Conservation (phyloP, 2,329 filamentous ascomycete species). For the Clarireedia monteithiana region DNA sequence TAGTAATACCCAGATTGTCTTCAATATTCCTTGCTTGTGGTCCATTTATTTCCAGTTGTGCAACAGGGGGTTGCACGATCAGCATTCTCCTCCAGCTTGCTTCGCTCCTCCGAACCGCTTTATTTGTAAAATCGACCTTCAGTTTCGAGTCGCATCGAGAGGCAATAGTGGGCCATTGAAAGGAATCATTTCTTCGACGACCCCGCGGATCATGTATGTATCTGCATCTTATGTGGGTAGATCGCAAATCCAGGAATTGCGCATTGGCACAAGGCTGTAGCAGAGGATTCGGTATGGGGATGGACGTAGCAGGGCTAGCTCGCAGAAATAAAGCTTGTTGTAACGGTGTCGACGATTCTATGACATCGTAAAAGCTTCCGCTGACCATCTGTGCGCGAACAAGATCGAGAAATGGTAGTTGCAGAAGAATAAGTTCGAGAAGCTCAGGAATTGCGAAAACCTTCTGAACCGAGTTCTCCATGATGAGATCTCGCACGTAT, state of each 20-base stretch:
- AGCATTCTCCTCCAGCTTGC: slow-evolving; percentile 4
- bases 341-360: not conserved
- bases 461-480: not conserved
- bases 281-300: slow-evolving; percentile 2
- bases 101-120: not conserved
- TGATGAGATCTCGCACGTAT: not conserved
- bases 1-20: not conserved
- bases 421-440: slow-evolving; percentile 4
- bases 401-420: slow-evolving; percentile 4
- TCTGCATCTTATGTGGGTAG: not conserved
- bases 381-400: slow-evolving; percentile 7
- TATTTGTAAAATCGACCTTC: not conserved
- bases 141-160: not conserved
- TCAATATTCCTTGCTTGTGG: not conserved
- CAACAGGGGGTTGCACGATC: slow-evolving; percentile 5
- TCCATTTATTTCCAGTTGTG: not conserved
- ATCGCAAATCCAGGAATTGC: slow-evolving; percentile 4
- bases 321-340: slow-evolving; percentile 2
- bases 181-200: not conserved
- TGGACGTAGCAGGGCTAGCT: not conserved
- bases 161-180: not conserved
- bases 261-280: slow-evolving; percentile 3
- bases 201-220: not conserved
- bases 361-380: not conserved
- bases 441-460: slow-evolving; percentile 6